Conservation (phyloP, 192 early-diverging fungal species). For the Backusella circina region DNA sequence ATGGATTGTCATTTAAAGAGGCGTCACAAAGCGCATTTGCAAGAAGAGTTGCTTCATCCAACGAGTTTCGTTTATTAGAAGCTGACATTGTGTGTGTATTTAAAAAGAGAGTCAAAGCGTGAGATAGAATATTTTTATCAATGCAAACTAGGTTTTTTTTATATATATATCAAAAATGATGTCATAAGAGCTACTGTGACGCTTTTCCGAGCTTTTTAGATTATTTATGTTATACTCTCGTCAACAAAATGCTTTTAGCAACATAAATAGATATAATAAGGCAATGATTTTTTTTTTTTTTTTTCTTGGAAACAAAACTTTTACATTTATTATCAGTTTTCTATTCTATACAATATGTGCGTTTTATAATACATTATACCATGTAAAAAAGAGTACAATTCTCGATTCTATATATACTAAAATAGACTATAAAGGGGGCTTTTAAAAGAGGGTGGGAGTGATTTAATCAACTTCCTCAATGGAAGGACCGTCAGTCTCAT, state of each 20-base stretch:
- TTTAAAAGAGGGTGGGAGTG: too few species aligned
- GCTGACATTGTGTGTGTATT: not conserved
- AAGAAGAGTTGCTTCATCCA: not conserved
- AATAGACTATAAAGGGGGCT: conserved; percentile 19
- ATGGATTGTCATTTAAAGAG: not conserved
- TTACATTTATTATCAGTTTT: not conserved
- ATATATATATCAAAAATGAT: not conserved
- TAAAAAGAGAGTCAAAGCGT: not conserved
- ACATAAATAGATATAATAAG: too few species aligned
- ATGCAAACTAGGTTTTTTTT: not conserved
- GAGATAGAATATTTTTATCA: not conserved
- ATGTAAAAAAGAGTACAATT: not conserved
- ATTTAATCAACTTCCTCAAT: conserved; percentile 29
- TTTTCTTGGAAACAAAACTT: not conserved
- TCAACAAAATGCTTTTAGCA: too few species aligned
- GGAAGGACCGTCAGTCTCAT: conserved; percentile 17
- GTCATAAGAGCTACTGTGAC: not conserved
- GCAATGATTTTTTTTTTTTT: too few species aligned
- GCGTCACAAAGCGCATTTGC: not conserved
- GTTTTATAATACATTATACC: conserved; percentile 1
- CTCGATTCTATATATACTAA: conserved; percentile 1
- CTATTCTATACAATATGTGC: not conserved
- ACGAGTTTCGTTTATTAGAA: not conserved
- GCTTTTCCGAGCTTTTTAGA: not conserved
- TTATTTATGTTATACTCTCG: too few species aligned